A percentile compares a stretch with the other conserved stretches of the same genome.
These are phyloP conservation scores for Paraleonurus japonicus DNA, from an alignment of 257 asterid species.

Conservation along the genomic window DNA sequence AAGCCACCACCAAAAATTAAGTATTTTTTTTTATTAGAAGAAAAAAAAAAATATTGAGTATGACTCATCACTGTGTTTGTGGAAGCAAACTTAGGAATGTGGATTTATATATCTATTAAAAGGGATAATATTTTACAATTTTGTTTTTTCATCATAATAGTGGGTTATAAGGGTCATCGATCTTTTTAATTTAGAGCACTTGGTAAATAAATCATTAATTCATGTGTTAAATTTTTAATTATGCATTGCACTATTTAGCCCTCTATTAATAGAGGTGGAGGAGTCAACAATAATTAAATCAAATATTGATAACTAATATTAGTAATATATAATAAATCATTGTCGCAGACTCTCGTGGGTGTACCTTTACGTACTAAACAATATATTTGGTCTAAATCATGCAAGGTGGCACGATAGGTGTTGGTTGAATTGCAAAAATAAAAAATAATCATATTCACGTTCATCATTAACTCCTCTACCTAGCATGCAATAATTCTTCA, in stretches of 20 bases:
- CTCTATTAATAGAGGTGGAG: not conserved
- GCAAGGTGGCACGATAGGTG: slow-evolving; percentile 28
- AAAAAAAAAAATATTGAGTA: not conserved
- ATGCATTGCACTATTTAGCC: not conserved
- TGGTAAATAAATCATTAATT: not conserved
- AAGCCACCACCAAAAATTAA: slow-evolving; percentile 23
- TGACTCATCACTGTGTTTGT: slow-evolving; percentile 6
- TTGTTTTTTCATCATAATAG: no score
- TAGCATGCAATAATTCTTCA: not conserved
- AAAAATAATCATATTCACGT: not conserved
- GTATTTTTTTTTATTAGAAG: not conserved
- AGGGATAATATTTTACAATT: not conserved
- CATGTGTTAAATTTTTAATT: not conserved
- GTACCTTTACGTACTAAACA: slow-evolving; percentile 39
- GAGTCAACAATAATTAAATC: slow-evolving; percentile 21
- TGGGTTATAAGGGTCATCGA: not conserved
- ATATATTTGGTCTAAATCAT: slow-evolving; percentile 24
- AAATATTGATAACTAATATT: not conserved
- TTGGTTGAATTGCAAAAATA: not conserved
- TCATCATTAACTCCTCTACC: not conserved
- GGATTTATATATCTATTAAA: not conserved
- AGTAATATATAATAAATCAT: slow-evolving; percentile 12
- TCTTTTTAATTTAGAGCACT: not conserved
- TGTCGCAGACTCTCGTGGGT: slow-evolving; percentile 22
- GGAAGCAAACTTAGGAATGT: not conserved